These are phyloP conservation scores for Escallonia rubra DNA, from an alignment of 129 eudicot species.

Conservation along the genomic window DNA sequence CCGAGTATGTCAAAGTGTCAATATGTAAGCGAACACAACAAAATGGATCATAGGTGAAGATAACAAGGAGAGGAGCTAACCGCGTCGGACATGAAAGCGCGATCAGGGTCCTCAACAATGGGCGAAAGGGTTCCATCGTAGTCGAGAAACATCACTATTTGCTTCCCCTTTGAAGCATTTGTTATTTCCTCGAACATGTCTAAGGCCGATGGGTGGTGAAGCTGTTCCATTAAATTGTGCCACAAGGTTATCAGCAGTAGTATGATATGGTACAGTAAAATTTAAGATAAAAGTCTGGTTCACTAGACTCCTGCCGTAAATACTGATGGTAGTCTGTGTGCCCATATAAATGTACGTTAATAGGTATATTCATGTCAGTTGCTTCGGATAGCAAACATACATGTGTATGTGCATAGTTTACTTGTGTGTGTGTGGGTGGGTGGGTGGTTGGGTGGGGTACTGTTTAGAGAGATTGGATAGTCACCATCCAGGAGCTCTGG, in stretches of 20 bases:
- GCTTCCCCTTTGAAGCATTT: slow-evolving; percentile 84
- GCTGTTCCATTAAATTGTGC: slow-evolving; percentile 43
- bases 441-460: not conserved
- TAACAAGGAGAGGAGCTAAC: slow-evolving; percentile 26
- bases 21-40: not conserved
- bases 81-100: slow-evolving; percentile 85
- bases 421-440: not conserved
- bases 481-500: slow-evolving; percentile 58
- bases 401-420: too few relatives aligned
- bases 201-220: slow-evolving; percentile 79
- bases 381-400: too few relatives aligned
- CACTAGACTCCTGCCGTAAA: too few relatives aligned
- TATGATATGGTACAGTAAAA: too few relatives aligned
- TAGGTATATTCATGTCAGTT: too few relatives aligned
- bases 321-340: too few relatives aligned
- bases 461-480: not conserved
- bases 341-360: too few relatives aligned
- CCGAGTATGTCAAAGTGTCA: not conserved
- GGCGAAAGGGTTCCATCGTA: slow-evolving; percentile 98
- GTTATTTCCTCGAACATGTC: slow-evolving; percentile 79
- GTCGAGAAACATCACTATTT: slow-evolving; percentile 85
- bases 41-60: not conserved
- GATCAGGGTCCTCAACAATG: slow-evolving; percentile 92
- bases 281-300: too few relatives aligned
- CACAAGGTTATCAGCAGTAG: not conserved